Evolutionary conservation across 768 basidiomycete species (phyloP), one percentile per base, ranked within the genome.

Genomic region (Hericium alpestre): DNA sequence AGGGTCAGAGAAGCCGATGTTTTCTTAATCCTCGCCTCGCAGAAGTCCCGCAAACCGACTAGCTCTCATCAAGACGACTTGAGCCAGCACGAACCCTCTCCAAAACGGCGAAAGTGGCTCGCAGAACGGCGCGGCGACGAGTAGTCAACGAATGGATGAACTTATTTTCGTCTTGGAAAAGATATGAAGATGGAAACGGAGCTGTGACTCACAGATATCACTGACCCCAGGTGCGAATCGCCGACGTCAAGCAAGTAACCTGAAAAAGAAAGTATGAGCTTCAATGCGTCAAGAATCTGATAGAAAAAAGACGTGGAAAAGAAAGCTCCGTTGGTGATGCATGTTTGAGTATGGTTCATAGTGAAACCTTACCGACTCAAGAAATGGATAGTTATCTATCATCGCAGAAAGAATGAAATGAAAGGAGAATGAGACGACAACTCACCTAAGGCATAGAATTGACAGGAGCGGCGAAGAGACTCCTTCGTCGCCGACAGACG

Each of bases 291-390:
- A 47, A 13, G 27, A 16, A 6, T 11, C 25, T 32, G 9, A 16
- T 32, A 32, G 32, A 38, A 22, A 25, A 37, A 38, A 23, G 8
- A 16, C 41, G 10, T 27, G 9, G n/a, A 10, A 49, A 55, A 40
- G 25, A n/a, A 27, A n/a, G 62, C 62, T 63, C 62, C 52, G 62
- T 61, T 63, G 62, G 62, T 63, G 62, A 63, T 63, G 62, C 62
- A 63, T 63, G 62, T 63, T 60, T 56, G 62, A 63, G 62, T 61
- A 55, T 61, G 62, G 62, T 43, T 61, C 62, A 63, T 23, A 20
- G 62, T 22, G 23, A 32, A 56, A 50, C 56, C 60, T 63, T 60
- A 59, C 62, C 62, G 53, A 63, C 62, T 63, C 60, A 61, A 58
- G 11, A 53, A 10, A 63, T 61, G 55, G 59, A 59, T 20, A 57